phyloP scores from a whole-genome alignment of 495 filamentous ascomycete species.

The Lophiotrema nucula region DNA sequence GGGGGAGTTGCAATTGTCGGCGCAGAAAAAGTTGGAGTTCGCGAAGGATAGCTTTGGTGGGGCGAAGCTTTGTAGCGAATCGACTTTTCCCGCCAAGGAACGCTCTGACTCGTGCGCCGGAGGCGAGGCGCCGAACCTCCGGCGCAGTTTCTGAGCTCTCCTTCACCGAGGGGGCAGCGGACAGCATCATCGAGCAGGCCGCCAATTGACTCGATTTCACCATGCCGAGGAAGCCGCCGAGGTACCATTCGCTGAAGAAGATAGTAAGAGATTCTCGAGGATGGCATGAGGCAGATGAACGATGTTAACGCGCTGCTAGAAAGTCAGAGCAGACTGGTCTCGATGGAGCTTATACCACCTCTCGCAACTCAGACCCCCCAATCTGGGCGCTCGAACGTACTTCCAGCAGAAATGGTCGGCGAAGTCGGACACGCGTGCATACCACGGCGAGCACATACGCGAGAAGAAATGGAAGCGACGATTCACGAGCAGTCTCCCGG shows the following conservation, averaged over 20 bases:
- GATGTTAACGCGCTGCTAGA: constrained; percentile 54
- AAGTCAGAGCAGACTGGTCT: constrained; percentile 95
- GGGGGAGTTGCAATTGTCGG: too few species aligned
- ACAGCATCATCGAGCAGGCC: too few species aligned
- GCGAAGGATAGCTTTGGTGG: background rate
- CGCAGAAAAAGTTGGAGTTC: constrained; percentile 1
- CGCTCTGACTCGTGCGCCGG: constrained; percentile 1
- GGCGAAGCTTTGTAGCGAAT: background rate
- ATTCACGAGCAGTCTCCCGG: constrained; percentile 73
- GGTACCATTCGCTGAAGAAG: constrained; percentile 63
- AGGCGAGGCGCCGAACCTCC: constrained; percentile 7
- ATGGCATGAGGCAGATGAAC: constrained; percentile 1
- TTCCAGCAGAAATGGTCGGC: constrained; percentile 98
- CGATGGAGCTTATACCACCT: constrained; percentile 97
- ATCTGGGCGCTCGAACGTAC: constrained; percentile 56
- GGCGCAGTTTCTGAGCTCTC: too few species aligned
- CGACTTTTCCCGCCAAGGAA: background rate
- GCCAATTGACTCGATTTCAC: constrained; percentile 4
- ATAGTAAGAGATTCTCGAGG: constrained; percentile 47
- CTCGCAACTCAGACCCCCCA: constrained; percentile 44
- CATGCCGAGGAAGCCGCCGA: constrained; percentile 49
- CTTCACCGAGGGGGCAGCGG: too few species aligned
- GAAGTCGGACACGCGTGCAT: constrained; percentile 76
- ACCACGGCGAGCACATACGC: constrained; percentile 91
- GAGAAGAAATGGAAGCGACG: constrained; percentile 90